Evolutionary conservation across 2,329 filamentous ascomycete species (phyloP).

Genomic region (Zalaria obscura): DNA sequence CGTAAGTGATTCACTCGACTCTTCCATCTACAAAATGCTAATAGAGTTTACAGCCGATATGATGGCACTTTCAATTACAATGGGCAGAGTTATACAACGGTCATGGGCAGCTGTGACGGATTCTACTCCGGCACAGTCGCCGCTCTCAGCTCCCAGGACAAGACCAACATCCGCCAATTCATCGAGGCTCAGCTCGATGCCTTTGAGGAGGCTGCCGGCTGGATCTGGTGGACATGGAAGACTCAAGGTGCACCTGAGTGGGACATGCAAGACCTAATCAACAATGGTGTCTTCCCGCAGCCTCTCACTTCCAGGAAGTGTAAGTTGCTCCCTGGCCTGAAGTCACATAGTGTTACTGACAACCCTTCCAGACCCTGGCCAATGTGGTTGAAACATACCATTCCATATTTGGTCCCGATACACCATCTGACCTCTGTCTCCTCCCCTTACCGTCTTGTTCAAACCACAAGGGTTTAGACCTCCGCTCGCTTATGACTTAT

Average conservation of each 20-base stretch:
- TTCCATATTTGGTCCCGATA: background rate
- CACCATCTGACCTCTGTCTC: background rate
- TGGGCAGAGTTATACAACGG: conserved; percentile 15
- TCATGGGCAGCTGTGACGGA: conserved; percentile 28
- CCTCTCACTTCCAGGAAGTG: conserved; percentile 8
- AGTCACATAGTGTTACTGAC: background rate
- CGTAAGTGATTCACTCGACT: conserved; percentile 8
- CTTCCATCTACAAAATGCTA: background rate
- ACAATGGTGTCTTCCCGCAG: conserved; percentile 21
- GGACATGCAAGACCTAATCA: conserved; percentile 31
- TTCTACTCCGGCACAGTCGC: conserved; percentile 30
- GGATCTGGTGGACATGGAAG: conserved; percentile 39
- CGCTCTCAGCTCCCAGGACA: conserved; percentile 25
- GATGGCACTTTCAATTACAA: conserved; percentile 24
- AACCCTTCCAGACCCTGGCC: conserved; percentile 3
- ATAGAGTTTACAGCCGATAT: conserved; percentile 16
- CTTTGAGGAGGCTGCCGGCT: conserved; percentile 32
- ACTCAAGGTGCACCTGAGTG: conserved; percentile 34
- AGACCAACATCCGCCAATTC: conserved; percentile 27
- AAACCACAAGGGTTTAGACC: background rate
- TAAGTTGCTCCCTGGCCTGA: conserved; percentile 7
- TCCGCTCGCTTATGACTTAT: background rate
- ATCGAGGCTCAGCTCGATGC: conserved; percentile 34
- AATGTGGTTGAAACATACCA: conserved; percentile 5
- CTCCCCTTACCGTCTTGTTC: background rate